Percentiles rank a stretch among this genome's conserved stretches.
Conservation (phyloP, 208 protist genomes). For the Acanthamoeba healyi region DNA sequence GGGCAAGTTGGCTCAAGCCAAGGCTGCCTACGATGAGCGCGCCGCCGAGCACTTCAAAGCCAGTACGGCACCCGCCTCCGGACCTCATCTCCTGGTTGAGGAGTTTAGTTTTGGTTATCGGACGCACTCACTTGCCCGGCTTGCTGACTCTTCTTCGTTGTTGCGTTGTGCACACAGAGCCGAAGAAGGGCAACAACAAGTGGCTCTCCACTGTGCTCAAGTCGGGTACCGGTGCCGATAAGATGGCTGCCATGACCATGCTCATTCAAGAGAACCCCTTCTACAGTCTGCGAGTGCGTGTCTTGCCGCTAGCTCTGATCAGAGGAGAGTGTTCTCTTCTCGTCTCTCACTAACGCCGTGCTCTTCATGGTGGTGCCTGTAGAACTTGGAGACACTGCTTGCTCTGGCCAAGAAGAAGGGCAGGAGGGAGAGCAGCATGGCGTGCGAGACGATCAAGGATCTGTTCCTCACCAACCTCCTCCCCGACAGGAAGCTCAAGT, state of each 20-base stretch:
- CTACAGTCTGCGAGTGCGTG: conserved; percentile 19
- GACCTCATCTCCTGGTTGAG: too few relatives aligned
- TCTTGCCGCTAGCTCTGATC: too few relatives aligned
- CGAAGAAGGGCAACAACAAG: conserved; percentile 32
- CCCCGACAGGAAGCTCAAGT: conserved; percentile 58
- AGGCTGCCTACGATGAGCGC: conserved; percentile 41
- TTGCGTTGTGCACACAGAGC: not conserved
- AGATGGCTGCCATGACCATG: conserved; percentile 74
- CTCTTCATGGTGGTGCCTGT: not conserved
- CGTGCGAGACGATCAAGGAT: conserved; percentile 55
- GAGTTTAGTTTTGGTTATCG: too few relatives aligned
- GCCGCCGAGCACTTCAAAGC: conserved; percentile 42
- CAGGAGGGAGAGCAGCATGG: conserved; percentile 63
- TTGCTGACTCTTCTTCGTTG: too few relatives aligned
- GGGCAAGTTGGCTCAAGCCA: not conserved
- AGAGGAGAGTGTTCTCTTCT: not conserved
- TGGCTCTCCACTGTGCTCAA: conserved; percentile 77
- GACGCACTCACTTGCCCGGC: too few relatives aligned
- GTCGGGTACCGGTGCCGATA: conserved; percentile 78
- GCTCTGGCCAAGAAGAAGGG: conserved; percentile 73
- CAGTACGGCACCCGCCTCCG: not conserved
- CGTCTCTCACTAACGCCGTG: too few relatives aligned
- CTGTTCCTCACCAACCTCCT: conserved; percentile 68
- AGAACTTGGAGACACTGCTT: conserved; percentile 66
- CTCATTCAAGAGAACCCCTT: conserved; percentile 73